Base-by-base conservation (phyloP, 2,329 filamentous ascomycete genomes). In the Fusarium mexicanum region DNA sequence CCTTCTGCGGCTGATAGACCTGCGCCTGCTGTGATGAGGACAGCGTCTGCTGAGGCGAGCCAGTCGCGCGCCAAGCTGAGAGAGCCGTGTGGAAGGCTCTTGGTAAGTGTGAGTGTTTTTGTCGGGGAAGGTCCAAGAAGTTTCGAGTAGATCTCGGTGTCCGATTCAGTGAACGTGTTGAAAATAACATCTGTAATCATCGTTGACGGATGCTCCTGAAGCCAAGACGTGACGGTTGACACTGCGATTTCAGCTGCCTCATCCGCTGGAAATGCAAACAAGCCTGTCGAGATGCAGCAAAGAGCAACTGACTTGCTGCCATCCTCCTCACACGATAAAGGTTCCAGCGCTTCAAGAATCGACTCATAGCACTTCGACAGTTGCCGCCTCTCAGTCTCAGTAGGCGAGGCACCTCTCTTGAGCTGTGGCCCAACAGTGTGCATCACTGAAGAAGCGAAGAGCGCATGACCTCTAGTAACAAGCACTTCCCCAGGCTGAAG, bases 381-480 rank as follows among this genome's bases (percentile, higher is more conserved):
- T 8, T 77, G 71, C 2, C 2, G 0, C 3, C 10, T 60, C 6
- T 78, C 53, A 1, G 16, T 6, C 0, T 64, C 33, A 0, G 61
- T 72, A 1, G 76, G 75, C 0, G 38, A 35, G 3, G 65, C 37
- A 2, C 75, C 73, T 0, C 61, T 59, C 14, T 13, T 33, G 0
- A 78, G 50, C 3, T 77, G 71, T 0, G 76, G 76, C 0, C 76
- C 76, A 8, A 78, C 76, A 0, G 75, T 74, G 8, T 78, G 76
- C 4, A 78, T 59, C 1, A 78, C 54, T 2, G 53, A 69, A 6
- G 67, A 59, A 1, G 65, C 57, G 5, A 71, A 62, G 0, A 78
- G 54, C 2, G 41, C 55, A 57, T 78, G 64, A 0, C 75, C 75
- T 1, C 16, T 35, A 1, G 76, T 74, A 4, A 74, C 65, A 9